Evolutionary conservation across 257 asterid species (phyloP).

Genomic region (Craterostigma plantagineum): DNA sequence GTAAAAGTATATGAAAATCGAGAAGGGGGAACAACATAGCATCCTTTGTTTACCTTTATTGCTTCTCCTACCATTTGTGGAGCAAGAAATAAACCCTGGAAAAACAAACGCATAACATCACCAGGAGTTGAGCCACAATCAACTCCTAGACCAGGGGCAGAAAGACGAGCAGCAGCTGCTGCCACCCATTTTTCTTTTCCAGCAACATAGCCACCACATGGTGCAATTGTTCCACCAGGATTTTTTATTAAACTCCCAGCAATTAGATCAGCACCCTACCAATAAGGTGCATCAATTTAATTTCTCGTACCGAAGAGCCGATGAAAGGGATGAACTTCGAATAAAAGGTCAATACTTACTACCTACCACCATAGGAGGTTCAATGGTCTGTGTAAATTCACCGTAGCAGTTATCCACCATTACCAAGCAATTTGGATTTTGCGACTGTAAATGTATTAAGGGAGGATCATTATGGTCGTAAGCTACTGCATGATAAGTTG

Average conservation of each 20-base stretch:
- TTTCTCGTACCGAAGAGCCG: slow-evolving; percentile 8
- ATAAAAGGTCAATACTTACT: slow-evolving; percentile 8
- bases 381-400: slow-evolving; percentile 66
- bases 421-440: slow-evolving; percentile 69
- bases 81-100: slow-evolving; percentile 86
- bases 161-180: slow-evolving; percentile 95
- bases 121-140: slow-evolving; percentile 93
- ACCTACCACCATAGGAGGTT: slow-evolving; percentile 84
- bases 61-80: slow-evolving; percentile 99
- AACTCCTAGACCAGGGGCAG: slow-evolving; percentile 93
- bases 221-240: slow-evolving; percentile 94
- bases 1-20: slow-evolving; percentile 9
- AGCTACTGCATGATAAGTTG: not conserved
- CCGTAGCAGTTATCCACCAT: slow-evolving; percentile 98
- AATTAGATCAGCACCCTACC: slow-evolving; percentile 80
- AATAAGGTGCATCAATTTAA: slow-evolving; percentile 8
- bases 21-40: slow-evolving; percentile 25
- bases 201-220: slow-evolving; percentile 94
- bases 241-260: slow-evolving; percentile 91
- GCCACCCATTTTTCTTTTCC: slow-evolving; percentile 75
- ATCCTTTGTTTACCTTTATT: slow-evolving; percentile 47
- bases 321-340: slow-evolving; percentile 7
- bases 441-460: slow-evolving; percentile 30
- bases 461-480: not conserved
- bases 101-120: slow-evolving; percentile 55